Base-by-base conservation (phyloP, 345 rosid genomes). In the Murraya paniculata region DNA sequence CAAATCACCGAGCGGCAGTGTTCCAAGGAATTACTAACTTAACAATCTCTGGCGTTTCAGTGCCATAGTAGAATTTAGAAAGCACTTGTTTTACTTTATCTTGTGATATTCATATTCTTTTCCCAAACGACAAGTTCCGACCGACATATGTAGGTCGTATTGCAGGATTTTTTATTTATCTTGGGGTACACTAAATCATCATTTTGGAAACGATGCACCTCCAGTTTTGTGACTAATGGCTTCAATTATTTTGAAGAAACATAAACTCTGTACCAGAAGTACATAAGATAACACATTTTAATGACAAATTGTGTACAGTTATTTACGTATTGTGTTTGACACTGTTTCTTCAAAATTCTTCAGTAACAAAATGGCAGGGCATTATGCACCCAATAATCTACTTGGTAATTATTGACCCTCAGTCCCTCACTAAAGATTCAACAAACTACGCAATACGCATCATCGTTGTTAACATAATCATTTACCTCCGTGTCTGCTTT, bases 51-150 rank as follows among this genome's bases (percentile, higher is more conserved):
- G 18, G 50, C 13, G 18, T 11, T 45, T 45, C 13, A 27, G 64
- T 59, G 57, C 22, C 57, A 5, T 1, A 1, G 21, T 53, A 53
- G 57, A 18, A 69, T 69, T 28, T 16, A 18, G 16, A 22, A 56
- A 72, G 2, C 38, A 11, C n/a, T 31, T 53, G 3, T 1, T 1
- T 72, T 48, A 19, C 38, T 61, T 39, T 53, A 22, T 62, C 24
- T 35, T 7, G 38, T 21, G 61, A 48, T 74, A 80, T 75, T 60
- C 82, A 48, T 74, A 80, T 75, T 60, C 82, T 14, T 75, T 74
- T 19, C 75, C 67, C 71, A 2, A 60, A 48, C 38, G 41, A 33
- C 75, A 69, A 69, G 71, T 79, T 57, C 35, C 59, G 0, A 71
- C 60, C 60, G 39, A 71, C 59, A 28, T 0, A 6, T 16, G 0